Percentiles rank a stretch among this genome's conserved stretches.
phyloP scores from a whole-genome alignment of 495 filamentous ascomycete species.

The Lophiostoma macrostomum region DNA sequence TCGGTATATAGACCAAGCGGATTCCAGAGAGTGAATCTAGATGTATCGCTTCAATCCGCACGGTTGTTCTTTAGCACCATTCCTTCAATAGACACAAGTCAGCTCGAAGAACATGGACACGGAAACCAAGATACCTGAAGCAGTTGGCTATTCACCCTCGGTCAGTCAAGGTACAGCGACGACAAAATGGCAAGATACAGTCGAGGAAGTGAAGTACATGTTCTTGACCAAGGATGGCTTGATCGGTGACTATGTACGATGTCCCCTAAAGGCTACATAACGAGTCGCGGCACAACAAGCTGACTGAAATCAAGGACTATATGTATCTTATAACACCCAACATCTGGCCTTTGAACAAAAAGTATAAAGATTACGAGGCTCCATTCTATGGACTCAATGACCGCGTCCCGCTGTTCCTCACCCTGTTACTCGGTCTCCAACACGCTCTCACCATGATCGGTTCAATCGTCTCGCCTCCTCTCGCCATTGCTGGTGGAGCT shows the following conservation, averaged over 20 bases:
- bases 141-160: not conserved
- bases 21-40: too few species aligned
- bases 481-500: constrained; percentile 42
- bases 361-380: constrained; percentile 36
- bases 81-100: too few species aligned
- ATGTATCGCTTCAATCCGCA: too few species aligned
- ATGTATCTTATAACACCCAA: constrained; percentile 45
- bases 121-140: not conserved
- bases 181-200: constrained; percentile 5
- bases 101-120: not conserved
- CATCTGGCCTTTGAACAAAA: constrained; percentile 43
- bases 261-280: not conserved
- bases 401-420: constrained; percentile 41
- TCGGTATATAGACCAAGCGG: too few species aligned
- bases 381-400: constrained; percentile 46
- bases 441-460: constrained; percentile 41
- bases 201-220: constrained; percentile 6
- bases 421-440: constrained; percentile 41
- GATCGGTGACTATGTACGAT: constrained; percentile 6
- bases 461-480: constrained; percentile 42
- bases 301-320: constrained; percentile 36
- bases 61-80: too few species aligned
- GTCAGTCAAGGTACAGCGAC: not conserved
- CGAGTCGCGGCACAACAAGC: not conserved
- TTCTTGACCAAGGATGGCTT: constrained; percentile 10